A percentile compares a stretch with the other conserved stretches of the same genome.
phyloP scores from a whole-genome alignment of 306 rosid species.

The Quercus robur region DNA sequence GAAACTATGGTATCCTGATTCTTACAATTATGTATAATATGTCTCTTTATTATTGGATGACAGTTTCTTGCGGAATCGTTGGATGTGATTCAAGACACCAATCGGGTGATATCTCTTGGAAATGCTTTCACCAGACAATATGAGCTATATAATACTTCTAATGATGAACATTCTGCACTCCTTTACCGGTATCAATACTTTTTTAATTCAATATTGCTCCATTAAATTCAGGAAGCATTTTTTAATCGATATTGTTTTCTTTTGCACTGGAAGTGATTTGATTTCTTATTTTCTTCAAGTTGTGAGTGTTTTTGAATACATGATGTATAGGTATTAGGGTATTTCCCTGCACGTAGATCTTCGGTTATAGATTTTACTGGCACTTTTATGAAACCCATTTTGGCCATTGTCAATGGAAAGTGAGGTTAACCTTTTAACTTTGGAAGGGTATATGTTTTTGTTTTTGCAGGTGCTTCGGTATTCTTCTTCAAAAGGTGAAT shows the following conservation, averaged over 20 bases:
- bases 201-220: slow-evolving; percentile 10
- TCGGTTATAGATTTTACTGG: not conserved
- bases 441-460: slow-evolving; percentile 15
- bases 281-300: not conserved
- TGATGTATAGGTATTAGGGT: no score
- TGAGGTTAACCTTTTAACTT: slow-evolving; percentile 2
- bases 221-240: slow-evolving; percentile 15
- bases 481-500: slow-evolving; percentile 85
- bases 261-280: not conserved
- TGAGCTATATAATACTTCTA: slow-evolving; percentile 74
- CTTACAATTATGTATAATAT: slow-evolving; percentile 6
- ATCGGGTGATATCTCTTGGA: slow-evolving; percentile 88
- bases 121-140: slow-evolving; percentile 77
- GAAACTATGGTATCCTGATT: slow-evolving; percentile 13
- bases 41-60: slow-evolving; percentile 33
- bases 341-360: no score
- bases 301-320: not conserved
- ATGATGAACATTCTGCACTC: slow-evolving; percentile 87
- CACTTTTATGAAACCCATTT: not conserved
- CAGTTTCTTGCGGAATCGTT: slow-evolving; percentile 95
- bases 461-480: slow-evolving; percentile 74
- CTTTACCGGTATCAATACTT: slow-evolving; percentile 68
- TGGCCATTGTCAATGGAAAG: not conserved
- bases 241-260: slow-evolving; percentile 1
- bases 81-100: slow-evolving; percentile 81